Conservation (phyloP, 2,329 filamentous ascomycete species). For the Endothia cerciana region DNA sequence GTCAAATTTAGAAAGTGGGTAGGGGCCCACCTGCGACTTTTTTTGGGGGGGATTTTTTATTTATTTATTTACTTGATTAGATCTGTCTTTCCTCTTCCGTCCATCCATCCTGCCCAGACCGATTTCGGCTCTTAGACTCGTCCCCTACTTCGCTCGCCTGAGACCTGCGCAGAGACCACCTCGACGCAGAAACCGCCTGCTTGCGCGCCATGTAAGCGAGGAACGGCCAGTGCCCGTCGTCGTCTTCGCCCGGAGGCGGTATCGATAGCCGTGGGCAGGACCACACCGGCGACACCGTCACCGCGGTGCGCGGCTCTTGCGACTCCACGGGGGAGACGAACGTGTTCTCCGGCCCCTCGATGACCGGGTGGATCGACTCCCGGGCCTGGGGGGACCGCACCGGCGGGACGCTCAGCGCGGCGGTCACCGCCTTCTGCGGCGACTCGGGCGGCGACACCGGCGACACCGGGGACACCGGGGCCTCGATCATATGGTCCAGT, state of each 20-base stretch:
- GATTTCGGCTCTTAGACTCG: background rate
- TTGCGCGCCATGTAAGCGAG: slow-evolving; percentile 26
- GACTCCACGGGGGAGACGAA: slow-evolving; percentile 14
- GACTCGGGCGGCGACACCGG: background rate
- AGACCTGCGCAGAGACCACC: slow-evolving; percentile 24
- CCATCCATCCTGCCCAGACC: background rate
- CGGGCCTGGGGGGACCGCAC: background rate
- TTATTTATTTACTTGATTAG: background rate
- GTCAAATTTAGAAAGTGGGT: background rate
- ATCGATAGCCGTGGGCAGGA: slow-evolving; percentile 1
- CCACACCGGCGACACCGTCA: background rate
- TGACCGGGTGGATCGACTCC: background rate
- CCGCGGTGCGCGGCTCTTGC: background rate
- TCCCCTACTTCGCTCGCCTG: background rate
- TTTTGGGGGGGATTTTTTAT: background rate
- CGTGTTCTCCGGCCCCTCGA: background rate
- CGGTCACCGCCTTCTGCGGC: background rate
- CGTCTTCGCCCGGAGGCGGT: background rate
- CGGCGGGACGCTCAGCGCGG: background rate
- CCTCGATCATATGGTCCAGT: slow-evolving; percentile 8
- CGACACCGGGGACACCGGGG: slow-evolving; percentile 13
- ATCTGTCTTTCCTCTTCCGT: too few species aligned
- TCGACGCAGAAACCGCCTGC: slow-evolving; percentile 23
- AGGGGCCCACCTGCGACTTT: background rate
- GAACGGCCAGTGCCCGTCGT: slow-evolving; percentile 19